Evolutionary conservation across 345 rosid species (phyloP), one percentile per base, ranked within the genome.

Genomic region (Boechera divaricarpa): DNA sequence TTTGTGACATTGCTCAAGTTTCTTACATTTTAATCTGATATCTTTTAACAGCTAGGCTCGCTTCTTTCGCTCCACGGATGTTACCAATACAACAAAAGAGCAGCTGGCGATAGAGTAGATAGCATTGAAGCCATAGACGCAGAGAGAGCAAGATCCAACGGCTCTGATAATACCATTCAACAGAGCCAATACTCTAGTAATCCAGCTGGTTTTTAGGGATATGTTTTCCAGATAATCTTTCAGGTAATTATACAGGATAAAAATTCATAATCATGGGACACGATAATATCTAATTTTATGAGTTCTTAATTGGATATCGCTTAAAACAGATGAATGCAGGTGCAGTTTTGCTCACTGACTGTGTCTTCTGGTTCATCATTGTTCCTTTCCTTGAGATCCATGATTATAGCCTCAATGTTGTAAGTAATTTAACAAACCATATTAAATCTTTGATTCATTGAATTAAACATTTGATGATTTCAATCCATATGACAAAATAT

Each of bases 291-390:
- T 0, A 26, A 1, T n/a, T 26, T 57, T 5, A 65, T 13, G 81
- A 57, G 26, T 60, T 72, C 7, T 52, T 70, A 59, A 77, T 68
- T 67, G 31, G 24, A 33, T 38, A 16, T 62, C 7, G 54, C 47
- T 56, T 57, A 39, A 52, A 75, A 67, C 89, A 96, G 99, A 88
- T 93, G 85, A 93, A 85, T 86, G 99, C 98, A 18, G 98, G 99
- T n/a, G 96, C 98, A 35, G 99, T 96, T 67, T 59, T 96, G 87
- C 90, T 96, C 49, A 96, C 99, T 5, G 99, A 96, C 75, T 87
- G 85, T 72, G 92, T 93, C 71, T 96, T 96, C 70, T 96, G 99
- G 98, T 84, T 96, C 86, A 82, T 93, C 75, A 80, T 96, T 53
- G 94, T 90, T 51, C 99, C 99, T 11, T 91, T 92, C 79, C 97